phyloP scores from a whole-genome alignment of 2,329 filamentous ascomycete species.

The Hypoxylon sp. region DNA sequence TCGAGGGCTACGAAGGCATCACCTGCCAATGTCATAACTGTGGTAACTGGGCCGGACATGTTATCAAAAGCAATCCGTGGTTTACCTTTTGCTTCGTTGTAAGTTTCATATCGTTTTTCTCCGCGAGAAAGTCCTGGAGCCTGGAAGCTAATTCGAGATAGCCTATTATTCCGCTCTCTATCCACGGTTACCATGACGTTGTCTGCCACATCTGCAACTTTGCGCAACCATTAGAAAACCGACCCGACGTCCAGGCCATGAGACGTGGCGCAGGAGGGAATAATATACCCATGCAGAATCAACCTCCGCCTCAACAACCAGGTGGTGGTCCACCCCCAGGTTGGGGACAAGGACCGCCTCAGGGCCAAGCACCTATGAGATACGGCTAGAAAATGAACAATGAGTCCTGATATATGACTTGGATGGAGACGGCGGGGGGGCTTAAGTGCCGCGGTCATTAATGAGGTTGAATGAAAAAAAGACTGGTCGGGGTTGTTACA shows the following conservation, averaged over 20 bases:
- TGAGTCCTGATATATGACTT: neutral
- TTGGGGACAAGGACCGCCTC: conserved; percentile 38
- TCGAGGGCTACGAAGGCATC: conserved; percentile 73
- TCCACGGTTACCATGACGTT: conserved; percentile 78
- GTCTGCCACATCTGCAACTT: conserved; percentile 84
- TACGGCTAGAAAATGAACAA: conserved; percentile 36
- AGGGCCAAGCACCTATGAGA: conserved; percentile 50
- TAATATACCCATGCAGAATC: conserved; percentile 57
- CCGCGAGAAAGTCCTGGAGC: neutral
- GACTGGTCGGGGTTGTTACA: conserved; percentile 6
- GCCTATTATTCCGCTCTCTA: conserved; percentile 80
- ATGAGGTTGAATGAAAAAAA: conserved; percentile 10
- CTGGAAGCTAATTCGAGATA: conserved; percentile 53
- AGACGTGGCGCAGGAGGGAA: conserved; percentile 59
- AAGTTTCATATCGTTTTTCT: conserved; percentile 51
- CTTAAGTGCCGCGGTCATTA: neutral
- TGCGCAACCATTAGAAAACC: conserved; percentile 74
- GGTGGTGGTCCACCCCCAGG: conserved; percentile 42
- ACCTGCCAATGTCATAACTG: conserved; percentile 77
- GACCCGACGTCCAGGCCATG: conserved; percentile 70
- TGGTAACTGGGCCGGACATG: conserved; percentile 73
- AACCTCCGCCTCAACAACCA: conserved; percentile 56
- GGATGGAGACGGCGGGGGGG: neutral
- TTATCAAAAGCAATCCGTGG: conserved; percentile 77
- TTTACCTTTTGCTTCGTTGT: conserved; percentile 86